Conservation (phyloP, 1,284 basidiomycete genomes). For the Phylloboletellus chloephorus region DNA sequence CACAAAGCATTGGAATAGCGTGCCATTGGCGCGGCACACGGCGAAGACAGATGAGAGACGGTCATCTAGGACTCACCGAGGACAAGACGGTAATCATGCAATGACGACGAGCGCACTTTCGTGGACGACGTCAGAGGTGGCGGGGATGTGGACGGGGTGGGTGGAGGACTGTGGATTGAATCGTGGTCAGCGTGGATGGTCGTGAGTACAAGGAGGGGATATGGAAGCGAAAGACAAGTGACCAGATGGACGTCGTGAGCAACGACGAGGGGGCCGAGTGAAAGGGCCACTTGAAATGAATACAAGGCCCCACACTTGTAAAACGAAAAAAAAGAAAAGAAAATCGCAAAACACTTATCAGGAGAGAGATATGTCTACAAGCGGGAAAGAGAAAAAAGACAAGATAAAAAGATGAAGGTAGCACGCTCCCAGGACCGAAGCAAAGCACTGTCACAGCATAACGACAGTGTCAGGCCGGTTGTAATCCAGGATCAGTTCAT, state of each 20-base stretch:
- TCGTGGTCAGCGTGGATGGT: slow-evolving; percentile 53
- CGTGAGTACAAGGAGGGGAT: slow-evolving; percentile 38
- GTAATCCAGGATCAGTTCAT: slow-evolving; percentile 22
- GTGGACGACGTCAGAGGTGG: slow-evolving; percentile 18
- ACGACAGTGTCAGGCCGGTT: slow-evolving; percentile 15
- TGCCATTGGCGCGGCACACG: slow-evolving; percentile 6
- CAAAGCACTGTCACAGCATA: slow-evolving; percentile 16
- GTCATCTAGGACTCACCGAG: slow-evolving; percentile 19
- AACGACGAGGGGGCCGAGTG: slow-evolving; percentile 31
- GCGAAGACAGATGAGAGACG: slow-evolving; percentile 1
- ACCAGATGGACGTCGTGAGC: slow-evolving; percentile 22
- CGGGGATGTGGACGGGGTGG: slow-evolving; percentile 10
- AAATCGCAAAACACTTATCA: slow-evolving; percentile 12
- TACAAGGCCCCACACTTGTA: slow-evolving; percentile 28
- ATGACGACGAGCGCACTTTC: slow-evolving; percentile 21
- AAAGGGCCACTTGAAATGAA: slow-evolving; percentile 24
- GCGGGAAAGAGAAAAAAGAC: slow-evolving; percentile 4
- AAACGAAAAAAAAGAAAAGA: slow-evolving; percentile 15
- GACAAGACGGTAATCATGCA: slow-evolving; percentile 26
- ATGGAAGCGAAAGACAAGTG: slow-evolving; percentile 27
- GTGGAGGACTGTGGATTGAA: slow-evolving; percentile 32
- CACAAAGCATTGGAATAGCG: slow-evolving; percentile 3
- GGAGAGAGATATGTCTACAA: slow-evolving; percentile 18
- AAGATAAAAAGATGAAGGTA: slow-evolving; percentile 9
- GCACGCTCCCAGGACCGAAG: slow-evolving; percentile 10